Evolutionary conservation across 202 grass and related monocot genomes (phyloP), one percentile per base, ranked within the genome.

Genomic region (Saccharum hybrid): DNA sequence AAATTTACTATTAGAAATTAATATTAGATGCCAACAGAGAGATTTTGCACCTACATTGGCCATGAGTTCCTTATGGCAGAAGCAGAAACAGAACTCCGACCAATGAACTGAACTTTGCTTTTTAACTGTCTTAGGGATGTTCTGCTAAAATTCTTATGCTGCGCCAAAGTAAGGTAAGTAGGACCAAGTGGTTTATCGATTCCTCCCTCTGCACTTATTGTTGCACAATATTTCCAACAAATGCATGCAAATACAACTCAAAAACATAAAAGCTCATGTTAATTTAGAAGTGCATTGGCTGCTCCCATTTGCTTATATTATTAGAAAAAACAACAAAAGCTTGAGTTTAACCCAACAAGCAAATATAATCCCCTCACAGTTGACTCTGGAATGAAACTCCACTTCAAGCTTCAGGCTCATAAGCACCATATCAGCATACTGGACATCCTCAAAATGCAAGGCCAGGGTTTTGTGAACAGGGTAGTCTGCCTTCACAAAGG

Each of bases 291-390:
- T 51, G 49, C 21, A 10, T 62, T 54, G 3, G 56, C 11, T 36
- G 65, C 16, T 48, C 52, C 21, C 0, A 8, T 76, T 77, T 76
- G 15, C 7, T 68, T 36, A 59, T 22, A 59, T 59, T 22, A 63
- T 67, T 71, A 7, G 39, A 65, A 83, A 83, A 63, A 79, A 51
- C 30, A 64, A 75, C 62, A n/a, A 22, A 80, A 45, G 18, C 8
- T 23, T 21, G 22, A 21, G 23, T 15, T 48, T 74, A 88, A 61
- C 18, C 2, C 26, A 62, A 68, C 5, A 62, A 68, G 6, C 8
- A 71, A 61, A n/a, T 62, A 45, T 63, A 65, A 42, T 13, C 6
- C 22, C 10, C 43, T 41, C 48, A n/a, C 21, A 79, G 42, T 48
- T 68, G 34, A 65, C 22, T 39, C 30, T 51, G 77, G 6, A 80